These are phyloP conservation scores for Fulvia fulva DNA, from an alignment of 2,329 filamentous ascomycete species.

Conservation along the genomic window DNA sequence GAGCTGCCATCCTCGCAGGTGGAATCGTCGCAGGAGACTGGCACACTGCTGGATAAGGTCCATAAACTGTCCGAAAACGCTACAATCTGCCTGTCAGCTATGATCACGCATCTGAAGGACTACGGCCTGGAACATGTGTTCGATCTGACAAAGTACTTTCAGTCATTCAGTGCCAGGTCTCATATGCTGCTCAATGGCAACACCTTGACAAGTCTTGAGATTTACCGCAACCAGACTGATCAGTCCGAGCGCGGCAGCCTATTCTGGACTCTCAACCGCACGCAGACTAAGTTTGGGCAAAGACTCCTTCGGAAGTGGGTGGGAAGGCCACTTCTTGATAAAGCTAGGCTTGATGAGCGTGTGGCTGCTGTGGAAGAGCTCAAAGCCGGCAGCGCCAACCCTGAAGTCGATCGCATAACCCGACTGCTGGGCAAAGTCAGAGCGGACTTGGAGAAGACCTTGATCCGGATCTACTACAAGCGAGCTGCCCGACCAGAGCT, in stretches of 20 bases:
- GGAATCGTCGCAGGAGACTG: constrained; percentile 41
- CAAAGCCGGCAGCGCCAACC: constrained; percentile 61
- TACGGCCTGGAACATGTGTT: constrained; percentile 96
- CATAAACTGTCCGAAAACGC: constrained; percentile 79
- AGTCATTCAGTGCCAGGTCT: constrained; percentile 87
- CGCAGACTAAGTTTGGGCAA: constrained; percentile 82
- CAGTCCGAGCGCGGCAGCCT: constrained; percentile 79
- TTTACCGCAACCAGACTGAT: constrained; percentile 93
- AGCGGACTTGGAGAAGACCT: constrained; percentile 82
- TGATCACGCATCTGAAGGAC: constrained; percentile 89
- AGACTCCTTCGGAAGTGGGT: constrained; percentile 91
- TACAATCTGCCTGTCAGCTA: constrained; percentile 87
- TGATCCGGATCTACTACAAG: constrained; percentile 95
- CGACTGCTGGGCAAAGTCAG: constrained; percentile 66
- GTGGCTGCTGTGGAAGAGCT: constrained; percentile 84
- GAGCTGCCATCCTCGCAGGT: constrained; percentile 36
- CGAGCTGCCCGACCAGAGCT: constrained; percentile 91
- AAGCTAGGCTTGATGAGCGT: constrained; percentile 68
- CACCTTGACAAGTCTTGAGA: constrained; percentile 86
- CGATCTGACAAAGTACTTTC: constrained; percentile 92
- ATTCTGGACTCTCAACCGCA: constrained; percentile 94
- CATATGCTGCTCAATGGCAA: constrained; percentile 97
- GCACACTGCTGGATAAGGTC: constrained; percentile 75
- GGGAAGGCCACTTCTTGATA: constrained; percentile 80
- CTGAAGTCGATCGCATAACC: constrained; percentile 69